Conservation (phyloP, 208 protist genomes). For the Naegleria fowleri region DNA sequence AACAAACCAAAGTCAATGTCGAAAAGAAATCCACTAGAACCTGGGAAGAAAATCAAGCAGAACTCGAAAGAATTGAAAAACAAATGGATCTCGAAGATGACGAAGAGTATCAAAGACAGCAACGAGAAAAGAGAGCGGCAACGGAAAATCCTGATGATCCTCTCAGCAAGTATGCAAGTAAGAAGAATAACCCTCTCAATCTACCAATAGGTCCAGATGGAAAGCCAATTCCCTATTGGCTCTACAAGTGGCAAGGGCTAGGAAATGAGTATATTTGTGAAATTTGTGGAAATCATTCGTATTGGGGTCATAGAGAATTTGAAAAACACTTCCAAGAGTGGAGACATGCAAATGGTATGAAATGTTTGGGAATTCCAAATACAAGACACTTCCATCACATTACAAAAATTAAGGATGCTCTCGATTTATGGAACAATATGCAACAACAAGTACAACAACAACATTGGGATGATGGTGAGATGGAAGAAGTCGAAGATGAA, state of each 20-base stretch:
- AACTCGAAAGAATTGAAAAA: slow-evolving; percentile 36
- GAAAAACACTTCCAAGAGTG: slow-evolving; percentile 79
- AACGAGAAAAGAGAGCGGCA: slow-evolving; percentile 44
- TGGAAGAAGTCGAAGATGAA: slow-evolving; percentile 78
- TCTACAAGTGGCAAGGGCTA: slow-evolving; percentile 80
- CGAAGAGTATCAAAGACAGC: slow-evolving; percentile 37
- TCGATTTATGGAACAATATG: slow-evolving; percentile 55
- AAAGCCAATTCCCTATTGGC: slow-evolving; percentile 85
- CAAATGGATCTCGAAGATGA: slow-evolving; percentile 25
- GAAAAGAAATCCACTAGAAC: slow-evolving; percentile 58
- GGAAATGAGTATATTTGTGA: slow-evolving; percentile 79
- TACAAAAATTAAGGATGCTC: slow-evolving; percentile 73
- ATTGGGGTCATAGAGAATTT: slow-evolving; percentile 70
- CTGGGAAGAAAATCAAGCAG: slow-evolving; percentile 42
- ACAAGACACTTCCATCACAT: slow-evolving; percentile 74
- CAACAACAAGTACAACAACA: slow-evolving; percentile 44
- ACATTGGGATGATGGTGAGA: slow-evolving; percentile 51
- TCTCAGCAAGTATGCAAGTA: slow-evolving; percentile 41
- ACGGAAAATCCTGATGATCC: slow-evolving; percentile 44
- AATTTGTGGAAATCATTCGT: slow-evolving; percentile 75
- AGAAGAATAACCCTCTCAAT: slow-evolving; percentile 65
- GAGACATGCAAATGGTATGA: slow-evolving; percentile 73
- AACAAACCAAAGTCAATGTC: slow-evolving; percentile 50
- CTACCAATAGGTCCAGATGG: slow-evolving; percentile 77
- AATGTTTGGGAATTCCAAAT: slow-evolving; percentile 73